These are phyloP conservation scores for Adansonia rubrostipa DNA, from an alignment of 441 rosid genomes.

Conservation along the genomic window DNA sequence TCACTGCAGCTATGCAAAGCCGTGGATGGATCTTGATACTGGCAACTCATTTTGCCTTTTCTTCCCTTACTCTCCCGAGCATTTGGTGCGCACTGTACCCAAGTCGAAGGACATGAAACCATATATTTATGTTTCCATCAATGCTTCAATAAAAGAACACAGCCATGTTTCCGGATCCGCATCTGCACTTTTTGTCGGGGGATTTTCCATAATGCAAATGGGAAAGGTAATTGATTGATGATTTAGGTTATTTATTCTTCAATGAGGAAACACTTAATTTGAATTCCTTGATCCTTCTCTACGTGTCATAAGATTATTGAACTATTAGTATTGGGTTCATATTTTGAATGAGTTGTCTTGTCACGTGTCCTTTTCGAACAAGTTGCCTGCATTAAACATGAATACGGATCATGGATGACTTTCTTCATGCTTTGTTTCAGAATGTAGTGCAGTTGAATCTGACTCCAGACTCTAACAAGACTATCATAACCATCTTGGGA, in stretches of 20 bases:
- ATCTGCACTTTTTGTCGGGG: conserved; percentile 87
- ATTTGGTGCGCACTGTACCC: conserved; percentile 63
- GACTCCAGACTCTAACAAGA: conserved; percentile 64
- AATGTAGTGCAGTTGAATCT: conserved; percentile 63
- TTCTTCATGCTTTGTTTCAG: conserved; percentile 44
- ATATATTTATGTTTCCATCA: conserved; percentile 62
- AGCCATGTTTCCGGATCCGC: conserved; percentile 73
- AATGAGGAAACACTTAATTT: not conserved
- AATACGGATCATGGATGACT: conserved; percentile 6
- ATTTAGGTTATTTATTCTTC: conserved; percentile 1
- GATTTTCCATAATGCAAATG: conserved; percentile 76
- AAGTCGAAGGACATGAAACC: conserved; percentile 61
- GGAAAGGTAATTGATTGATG: conserved; percentile 52
- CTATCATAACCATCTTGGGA: conserved; percentile 65
- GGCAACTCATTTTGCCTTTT: conserved; percentile 73
- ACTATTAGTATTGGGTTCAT: conserved; percentile 5
- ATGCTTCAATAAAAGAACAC: conserved; percentile 64
- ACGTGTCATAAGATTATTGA: conserved; percentile 1
- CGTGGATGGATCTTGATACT: conserved; percentile 66
- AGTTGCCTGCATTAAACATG: not conserved
- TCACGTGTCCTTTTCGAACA: not conserved
- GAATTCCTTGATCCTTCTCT: not conserved
- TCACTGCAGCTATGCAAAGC: conserved; percentile 78
- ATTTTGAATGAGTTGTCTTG: not conserved
- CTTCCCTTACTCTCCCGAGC: conserved; percentile 93